phyloP scores from a whole-genome alignment of 805 yeast species.

The Yarrowia yakushimensis region DNA sequence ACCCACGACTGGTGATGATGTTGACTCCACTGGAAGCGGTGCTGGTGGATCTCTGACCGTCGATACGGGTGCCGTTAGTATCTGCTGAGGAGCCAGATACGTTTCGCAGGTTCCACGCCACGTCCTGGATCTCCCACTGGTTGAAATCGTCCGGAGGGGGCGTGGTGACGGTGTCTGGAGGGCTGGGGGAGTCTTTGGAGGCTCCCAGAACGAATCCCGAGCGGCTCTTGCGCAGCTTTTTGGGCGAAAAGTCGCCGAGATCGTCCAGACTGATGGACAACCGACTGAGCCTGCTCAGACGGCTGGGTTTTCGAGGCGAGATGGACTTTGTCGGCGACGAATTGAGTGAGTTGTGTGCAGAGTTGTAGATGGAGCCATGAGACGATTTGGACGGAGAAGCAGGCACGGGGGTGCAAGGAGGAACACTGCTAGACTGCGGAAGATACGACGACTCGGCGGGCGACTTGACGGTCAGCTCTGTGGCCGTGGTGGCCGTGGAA shows the following conservation, averaged over 20 bases:
- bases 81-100: conserved; percentile 22
- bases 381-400: neutral
- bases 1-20: neutral
- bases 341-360: neutral
- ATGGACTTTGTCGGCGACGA: conserved; percentile 6
- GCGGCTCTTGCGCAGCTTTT: conserved; percentile 9
- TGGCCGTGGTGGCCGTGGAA: neutral
- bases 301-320: neutral
- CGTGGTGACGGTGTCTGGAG: neutral
- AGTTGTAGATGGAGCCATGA: conserved; percentile 13
- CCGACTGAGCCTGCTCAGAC: conserved; percentile 17
- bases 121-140: conserved; percentile 25
- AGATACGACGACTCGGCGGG: neutral
- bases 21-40: conserved; percentile 2
- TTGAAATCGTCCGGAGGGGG: conserved; percentile 20
- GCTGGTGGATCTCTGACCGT: neutral
- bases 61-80: neutral
- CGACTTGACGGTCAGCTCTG: neutral
- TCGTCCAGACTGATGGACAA: conserved; percentile 1
- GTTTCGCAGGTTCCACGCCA: conserved; percentile 24
- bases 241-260: conserved; percentile 7
- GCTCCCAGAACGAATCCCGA: neutral
- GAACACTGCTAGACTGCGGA: neutral
- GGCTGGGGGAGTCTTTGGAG: neutral
- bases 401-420: neutral